phyloP scores from a whole-genome alignment of 2,329 filamentous ascomycete genomes.

The Elsinoe perseae region DNA sequence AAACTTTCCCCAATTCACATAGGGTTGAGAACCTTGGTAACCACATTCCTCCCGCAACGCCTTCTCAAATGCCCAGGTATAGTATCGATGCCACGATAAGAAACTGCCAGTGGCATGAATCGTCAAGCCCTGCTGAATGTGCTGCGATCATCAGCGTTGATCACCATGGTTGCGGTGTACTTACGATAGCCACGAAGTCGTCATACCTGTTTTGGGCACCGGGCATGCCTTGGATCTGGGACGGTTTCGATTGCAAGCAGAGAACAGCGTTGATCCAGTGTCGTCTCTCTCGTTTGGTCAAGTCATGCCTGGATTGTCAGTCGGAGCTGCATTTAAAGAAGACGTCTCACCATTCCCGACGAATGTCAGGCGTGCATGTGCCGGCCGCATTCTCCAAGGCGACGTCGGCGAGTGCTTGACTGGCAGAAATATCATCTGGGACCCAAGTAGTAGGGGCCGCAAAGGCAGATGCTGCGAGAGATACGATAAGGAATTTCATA shows the following conservation, averaged over 20 bases:
- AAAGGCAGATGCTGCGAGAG: background rate
- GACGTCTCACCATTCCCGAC: background rate
- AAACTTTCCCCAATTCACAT: slow-evolving; percentile 46
- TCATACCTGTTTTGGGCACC: slow-evolving; percentile 19
- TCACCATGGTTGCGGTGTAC: background rate
- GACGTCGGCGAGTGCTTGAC: background rate
- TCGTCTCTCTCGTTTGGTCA: background rate
- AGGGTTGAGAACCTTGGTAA: slow-evolving; percentile 37
- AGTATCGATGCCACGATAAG: slow-evolving; percentile 34
- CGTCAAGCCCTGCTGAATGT: slow-evolving; percentile 18
- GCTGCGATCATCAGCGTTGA: slow-evolving; percentile 1
- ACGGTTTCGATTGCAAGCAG: slow-evolving; percentile 25
- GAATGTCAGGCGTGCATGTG: background rate
- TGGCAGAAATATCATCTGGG: background rate
- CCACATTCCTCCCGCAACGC: slow-evolving; percentile 33
- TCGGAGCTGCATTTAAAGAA: background rate
- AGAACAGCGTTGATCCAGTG: slow-evolving; percentile 25
- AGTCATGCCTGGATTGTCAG: background rate
- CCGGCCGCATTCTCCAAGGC: background rate
- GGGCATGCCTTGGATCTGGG: slow-evolving; percentile 17
- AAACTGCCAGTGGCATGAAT: slow-evolving; percentile 25
- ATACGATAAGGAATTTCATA: background rate
- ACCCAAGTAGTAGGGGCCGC: background rate
- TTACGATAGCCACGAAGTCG: slow-evolving; percentile 17
- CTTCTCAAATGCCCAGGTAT: slow-evolving; percentile 35